Evolutionary conservation across 495 filamentous ascomycete genomes (phyloP), one percentile per base, ranked within the genome.

Genomic region (Niebla homalea): DNA sequence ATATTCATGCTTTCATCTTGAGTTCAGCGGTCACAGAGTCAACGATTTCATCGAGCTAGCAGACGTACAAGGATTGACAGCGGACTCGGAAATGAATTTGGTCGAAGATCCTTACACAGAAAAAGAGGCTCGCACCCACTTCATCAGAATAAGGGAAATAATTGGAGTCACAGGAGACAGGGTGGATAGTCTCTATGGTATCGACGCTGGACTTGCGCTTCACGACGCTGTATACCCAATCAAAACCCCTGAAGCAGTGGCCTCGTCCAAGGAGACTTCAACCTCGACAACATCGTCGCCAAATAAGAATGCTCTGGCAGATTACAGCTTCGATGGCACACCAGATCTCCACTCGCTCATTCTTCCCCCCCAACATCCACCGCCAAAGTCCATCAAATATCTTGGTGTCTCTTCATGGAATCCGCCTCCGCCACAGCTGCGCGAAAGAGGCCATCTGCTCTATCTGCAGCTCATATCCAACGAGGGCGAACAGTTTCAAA

Each of bases 1-100:
- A 67, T 96, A 97, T 70, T 90, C 93, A 37, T 99, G 93, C 71
- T 99, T 99, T 74, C 93, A 97, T 67, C 79, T 99, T 38, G 89
- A 97, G 63, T 79, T 85, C 69, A 78, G 87, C 19, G 83, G 84
- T 48, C 68, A 81, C 59, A 80, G 84, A 39, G 83, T 97, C 72
- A 96, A 96, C 63, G 93, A 99, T 68, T 97, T 89, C 56, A 71
- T 90, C 49, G 87, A 94, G 68, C 72, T 99, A 40, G 92, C 89
- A 22, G 93, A 97, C 63, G 84, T 96, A 19, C 72, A 79, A n/a
- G 89, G 74, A 39, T 74, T 97, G 26, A 75, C 74, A 36, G 67
- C 80, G 8, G 81, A 83, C 48, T 81, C 88, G 11, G 81, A 86
- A 62, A 71, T 97, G 36, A 75, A 73, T 32, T 69, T 99, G 52